Percentiles rank a stretch among this genome's conserved stretches.
Evolutionary conservation across 2,329 filamentous ascomycete species (phyloP).

Genomic region (Pseudocercospora crystallina): DNA sequence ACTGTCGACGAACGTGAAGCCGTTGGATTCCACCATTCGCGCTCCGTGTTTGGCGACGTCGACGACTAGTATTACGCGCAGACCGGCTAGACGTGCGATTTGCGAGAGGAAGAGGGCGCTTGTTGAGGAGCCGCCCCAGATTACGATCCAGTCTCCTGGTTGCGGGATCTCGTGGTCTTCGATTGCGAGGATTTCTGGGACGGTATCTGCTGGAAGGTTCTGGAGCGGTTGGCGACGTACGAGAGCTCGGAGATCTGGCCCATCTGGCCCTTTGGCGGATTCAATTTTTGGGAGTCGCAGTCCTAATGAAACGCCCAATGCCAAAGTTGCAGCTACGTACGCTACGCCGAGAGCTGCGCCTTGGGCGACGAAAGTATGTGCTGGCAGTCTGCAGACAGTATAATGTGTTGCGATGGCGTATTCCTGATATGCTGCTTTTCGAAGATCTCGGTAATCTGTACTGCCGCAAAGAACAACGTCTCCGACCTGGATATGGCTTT

Average conservation of each 20-base stretch:
- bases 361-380: constrained; percentile 34
- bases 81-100: constrained; percentile 36
- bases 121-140: constrained; percentile 46
- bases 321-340: constrained; percentile 44
- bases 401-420: constrained; percentile 44
- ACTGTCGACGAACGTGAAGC: constrained; percentile 20
- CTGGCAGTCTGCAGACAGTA: constrained; percentile 43
- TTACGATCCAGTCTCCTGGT: constrained; percentile 27
- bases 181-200: constrained; percentile 35
- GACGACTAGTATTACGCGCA: constrained; percentile 54
- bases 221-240: constrained; percentile 41
- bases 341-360: constrained; percentile 44
- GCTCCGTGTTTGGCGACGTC: constrained; percentile 24
- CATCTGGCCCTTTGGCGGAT: constrained; percentile 1
- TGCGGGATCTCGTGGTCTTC: constrained; percentile 14
- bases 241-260: constrained; percentile 19
- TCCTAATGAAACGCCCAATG: constrained; percentile 44
- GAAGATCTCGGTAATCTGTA: constrained; percentile 45
- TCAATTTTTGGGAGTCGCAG: constrained; percentile 28
- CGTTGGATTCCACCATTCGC: constrained; percentile 17
- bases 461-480: constrained; percentile 35
- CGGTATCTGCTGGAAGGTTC: constrained; percentile 16
- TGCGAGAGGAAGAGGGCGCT: constrained; percentile 46
- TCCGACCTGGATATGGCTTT: constrained; percentile 22
- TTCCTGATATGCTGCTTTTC: constrained; percentile 47